phyloP scores from a whole-genome alignment of 352 stramenopile genomes.

The Aphanomyces invadans region DNA sequence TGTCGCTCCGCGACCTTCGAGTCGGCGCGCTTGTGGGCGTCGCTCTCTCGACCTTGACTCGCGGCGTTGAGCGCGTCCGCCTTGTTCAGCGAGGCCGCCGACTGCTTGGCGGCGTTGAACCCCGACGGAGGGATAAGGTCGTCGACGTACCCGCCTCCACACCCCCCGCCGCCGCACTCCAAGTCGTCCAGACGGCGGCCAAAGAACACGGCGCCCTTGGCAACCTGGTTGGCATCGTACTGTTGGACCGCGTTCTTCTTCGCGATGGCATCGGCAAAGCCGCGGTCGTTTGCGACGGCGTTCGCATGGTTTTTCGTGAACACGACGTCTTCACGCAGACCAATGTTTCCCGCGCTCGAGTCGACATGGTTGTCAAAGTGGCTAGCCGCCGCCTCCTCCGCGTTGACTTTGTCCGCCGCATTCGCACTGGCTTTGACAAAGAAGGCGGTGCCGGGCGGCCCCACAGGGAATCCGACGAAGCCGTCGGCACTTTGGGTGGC shows the following conservation, averaged over 20 bases:
- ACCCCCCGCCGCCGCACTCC: neutral
- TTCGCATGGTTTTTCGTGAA: slow-evolving; percentile 4
- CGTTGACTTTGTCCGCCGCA: neutral
- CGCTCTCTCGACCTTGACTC: slow-evolving; percentile 2
- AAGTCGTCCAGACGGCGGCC: neutral
- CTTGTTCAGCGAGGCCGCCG: neutral
- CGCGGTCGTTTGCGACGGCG: slow-evolving; percentile 9
- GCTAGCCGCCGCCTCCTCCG: neutral
- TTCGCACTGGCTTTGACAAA: neutral
- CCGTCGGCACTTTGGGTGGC: neutral
- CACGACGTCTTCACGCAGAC: neutral
- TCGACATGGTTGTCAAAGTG: slow-evolving; percentile 15
- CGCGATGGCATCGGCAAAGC: neutral
- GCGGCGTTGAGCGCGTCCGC: neutral
- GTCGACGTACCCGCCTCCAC: neutral
- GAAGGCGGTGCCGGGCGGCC: neutral
- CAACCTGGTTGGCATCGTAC: neutral
- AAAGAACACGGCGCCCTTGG: slow-evolving; percentile 9
- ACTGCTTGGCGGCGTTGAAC: neutral
- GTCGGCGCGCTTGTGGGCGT: slow-evolving; percentile 3
- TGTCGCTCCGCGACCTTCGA: neutral
- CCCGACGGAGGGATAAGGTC: slow-evolving; percentile 1
- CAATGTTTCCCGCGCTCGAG: neutral
- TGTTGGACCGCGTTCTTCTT: slow-evolving; percentile 9
- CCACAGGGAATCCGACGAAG: neutral